Evolutionary conservation across 1,284 basidiomycete genomes (phyloP).

Genomic region (Malassezia brasiliensis): DNA sequence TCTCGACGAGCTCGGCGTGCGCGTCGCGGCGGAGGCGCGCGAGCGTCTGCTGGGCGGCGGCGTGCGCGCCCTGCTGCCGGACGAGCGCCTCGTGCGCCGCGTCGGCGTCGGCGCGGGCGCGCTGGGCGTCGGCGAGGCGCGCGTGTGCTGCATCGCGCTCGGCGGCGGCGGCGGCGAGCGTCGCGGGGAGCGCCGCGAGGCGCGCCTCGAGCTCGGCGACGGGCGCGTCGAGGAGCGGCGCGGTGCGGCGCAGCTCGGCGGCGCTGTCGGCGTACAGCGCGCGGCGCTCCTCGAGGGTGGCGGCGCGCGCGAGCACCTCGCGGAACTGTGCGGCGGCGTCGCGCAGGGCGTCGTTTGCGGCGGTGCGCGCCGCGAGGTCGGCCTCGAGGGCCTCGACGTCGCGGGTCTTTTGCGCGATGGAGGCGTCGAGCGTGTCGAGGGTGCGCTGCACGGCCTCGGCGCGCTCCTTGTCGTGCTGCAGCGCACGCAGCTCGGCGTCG

Average conservation of each 20-base stretch:
- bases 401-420: constrained; percentile 29
- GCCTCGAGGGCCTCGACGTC: constrained; percentile 33
- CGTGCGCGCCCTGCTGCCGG: constrained; percentile 7
- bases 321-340: constrained; percentile 74
- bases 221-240: constrained; percentile 55
- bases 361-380: constrained; percentile 53
- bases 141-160: background rate
- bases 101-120: background rate
- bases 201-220: constrained; percentile 30
- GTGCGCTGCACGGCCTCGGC: constrained; percentile 56
- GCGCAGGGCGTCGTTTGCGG: constrained; percentile 70
- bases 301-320: constrained; percentile 66
- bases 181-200: constrained; percentile 24
- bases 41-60: constrained; percentile 19
- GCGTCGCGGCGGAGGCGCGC: constrained; percentile 18
- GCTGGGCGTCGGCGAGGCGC: background rate
- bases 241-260: constrained; percentile 54
- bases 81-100: constrained; percentile 9
- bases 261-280: constrained; percentile 59
- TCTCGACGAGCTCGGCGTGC: background rate
- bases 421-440: constrained; percentile 24
- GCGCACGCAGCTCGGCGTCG: constrained; percentile 70
- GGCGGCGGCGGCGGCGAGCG: background rate
- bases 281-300: constrained; percentile 61
- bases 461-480: constrained; percentile 73